Conservation (phyloP, 495 filamentous ascomycete genomes). For the Talaromyces thailandensis region DNA sequence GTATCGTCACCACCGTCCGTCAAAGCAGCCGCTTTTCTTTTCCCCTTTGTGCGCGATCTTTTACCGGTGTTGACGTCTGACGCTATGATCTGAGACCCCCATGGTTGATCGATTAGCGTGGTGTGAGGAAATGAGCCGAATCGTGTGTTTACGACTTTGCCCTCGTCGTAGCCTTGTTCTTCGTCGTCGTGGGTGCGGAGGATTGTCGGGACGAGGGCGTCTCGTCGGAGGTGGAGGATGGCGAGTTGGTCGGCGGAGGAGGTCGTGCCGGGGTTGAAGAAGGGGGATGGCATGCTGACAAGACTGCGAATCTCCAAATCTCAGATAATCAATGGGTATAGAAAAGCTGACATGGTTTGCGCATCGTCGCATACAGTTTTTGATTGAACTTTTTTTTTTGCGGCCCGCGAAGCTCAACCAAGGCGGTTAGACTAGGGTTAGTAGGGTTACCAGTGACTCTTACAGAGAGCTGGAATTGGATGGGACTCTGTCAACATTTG, state of each 20-base stretch:
- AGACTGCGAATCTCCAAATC: neutral
- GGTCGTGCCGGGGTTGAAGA: slow-evolving; percentile 53
- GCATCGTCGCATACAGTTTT: neutral
- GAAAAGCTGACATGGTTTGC: neutral
- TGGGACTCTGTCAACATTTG: neutral
- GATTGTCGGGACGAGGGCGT: slow-evolving; percentile 66
- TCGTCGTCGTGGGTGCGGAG: slow-evolving; percentile 54
- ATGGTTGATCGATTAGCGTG: slow-evolving; percentile 71
- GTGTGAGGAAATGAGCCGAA: slow-evolving; percentile 93
- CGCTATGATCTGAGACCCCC: slow-evolving; percentile 85
- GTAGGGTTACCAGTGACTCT: neutral
- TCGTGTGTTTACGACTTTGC: slow-evolving; percentile 80
- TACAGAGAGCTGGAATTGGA: too few relatives aligned
- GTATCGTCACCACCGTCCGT: slow-evolving; percentile 17
- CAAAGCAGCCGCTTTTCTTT: slow-evolving; percentile 44
- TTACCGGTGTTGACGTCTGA: slow-evolving; percentile 82
- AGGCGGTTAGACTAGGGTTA: neutral
- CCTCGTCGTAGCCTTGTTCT: slow-evolving; percentile 66
- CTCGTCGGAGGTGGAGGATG: slow-evolving; percentile 76
- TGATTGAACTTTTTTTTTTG: neutral
- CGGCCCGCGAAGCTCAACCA: neutral
- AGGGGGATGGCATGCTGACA: slow-evolving; percentile 49
- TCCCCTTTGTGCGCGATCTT: slow-evolving; percentile 26
- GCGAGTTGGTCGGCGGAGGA: slow-evolving; percentile 53
- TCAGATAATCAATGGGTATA: neutral